A percentile compares a stretch with the other conserved stretches of the same genome.
These are phyloP conservation scores for Clavispora fructus DNA, from an alignment of 805 yeast genomes.

Conservation along the genomic window DNA sequence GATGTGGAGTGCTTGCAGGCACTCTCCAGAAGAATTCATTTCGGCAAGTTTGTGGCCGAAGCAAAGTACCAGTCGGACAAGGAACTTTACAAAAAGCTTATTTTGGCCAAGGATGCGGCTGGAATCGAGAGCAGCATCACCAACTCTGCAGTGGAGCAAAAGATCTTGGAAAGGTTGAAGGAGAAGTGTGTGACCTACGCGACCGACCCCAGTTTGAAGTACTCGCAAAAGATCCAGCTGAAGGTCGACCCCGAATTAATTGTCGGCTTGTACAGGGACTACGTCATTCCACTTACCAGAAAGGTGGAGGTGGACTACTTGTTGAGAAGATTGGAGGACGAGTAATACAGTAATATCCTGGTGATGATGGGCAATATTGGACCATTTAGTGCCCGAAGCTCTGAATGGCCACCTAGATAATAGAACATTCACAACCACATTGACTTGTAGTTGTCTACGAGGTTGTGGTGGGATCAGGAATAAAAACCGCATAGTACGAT, in stretches of 20 bases:
- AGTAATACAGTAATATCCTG: conserved; percentile 6
- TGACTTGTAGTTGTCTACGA: too few relatives aligned
- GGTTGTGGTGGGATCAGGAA: too few relatives aligned
- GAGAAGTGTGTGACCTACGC: conserved; percentile 86
- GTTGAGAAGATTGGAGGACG: conserved; percentile 72
- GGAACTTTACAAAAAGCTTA: conserved; percentile 58
- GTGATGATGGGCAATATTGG: background rate
- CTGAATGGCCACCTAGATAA: too few relatives aligned
- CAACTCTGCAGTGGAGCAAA: conserved; percentile 79
- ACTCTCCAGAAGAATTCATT: conserved; percentile 86
- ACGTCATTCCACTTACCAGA: conserved; percentile 90
- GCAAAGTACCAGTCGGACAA: conserved; percentile 74
- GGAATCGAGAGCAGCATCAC: conserved; percentile 83
- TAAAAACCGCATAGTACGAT: too few relatives aligned
- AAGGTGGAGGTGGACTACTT: conserved; percentile 92
- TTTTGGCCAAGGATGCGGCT: conserved; percentile 55
- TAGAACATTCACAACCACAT: too few relatives aligned
- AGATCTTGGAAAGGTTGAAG: conserved; percentile 70
- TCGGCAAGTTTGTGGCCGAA: conserved; percentile 97
- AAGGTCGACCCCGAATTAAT: conserved; percentile 79
- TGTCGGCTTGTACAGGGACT: conserved; percentile 78
- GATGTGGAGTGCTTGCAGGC: conserved; percentile 89
- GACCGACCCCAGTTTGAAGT: conserved; percentile 74
- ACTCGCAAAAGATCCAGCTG: conserved; percentile 60
- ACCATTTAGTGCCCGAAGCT: too few relatives aligned